Conservation (phyloP, 2,329 filamentous ascomycete genomes). For the Ceratocystis papillata region DNA sequence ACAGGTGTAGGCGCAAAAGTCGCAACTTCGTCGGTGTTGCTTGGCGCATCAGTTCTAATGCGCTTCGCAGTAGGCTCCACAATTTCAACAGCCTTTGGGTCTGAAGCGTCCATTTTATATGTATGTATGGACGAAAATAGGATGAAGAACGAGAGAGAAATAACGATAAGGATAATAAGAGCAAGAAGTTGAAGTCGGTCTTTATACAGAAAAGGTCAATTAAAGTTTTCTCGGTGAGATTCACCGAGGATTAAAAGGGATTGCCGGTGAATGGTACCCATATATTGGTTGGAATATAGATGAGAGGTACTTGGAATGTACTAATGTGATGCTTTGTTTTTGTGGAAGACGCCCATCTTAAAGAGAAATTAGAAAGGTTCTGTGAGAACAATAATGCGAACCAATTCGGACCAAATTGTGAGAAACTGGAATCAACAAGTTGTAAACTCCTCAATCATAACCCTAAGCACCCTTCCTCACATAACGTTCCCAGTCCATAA, state of each 20-base stretch:
- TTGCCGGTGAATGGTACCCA: too few species aligned
- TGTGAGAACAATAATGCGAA: too few species aligned
- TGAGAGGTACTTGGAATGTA: too few species aligned
- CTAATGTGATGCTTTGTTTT: too few species aligned
- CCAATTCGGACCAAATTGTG: neutral
- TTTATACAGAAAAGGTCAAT: neutral
- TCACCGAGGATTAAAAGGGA: neutral
- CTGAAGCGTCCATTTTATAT: slow-evolving; percentile 10
- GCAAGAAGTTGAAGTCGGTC: neutral
- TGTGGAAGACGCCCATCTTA: too few species aligned
- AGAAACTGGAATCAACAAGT: neutral
- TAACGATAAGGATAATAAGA: neutral
- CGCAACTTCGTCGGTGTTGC: slow-evolving; percentile 14
- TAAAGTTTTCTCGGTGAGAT: slow-evolving; percentile 12
- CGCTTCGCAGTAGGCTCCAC: slow-evolving; percentile 46
- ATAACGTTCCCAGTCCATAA: slow-evolving; percentile 8
- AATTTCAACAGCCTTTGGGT: neutral
- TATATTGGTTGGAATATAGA: too few species aligned
- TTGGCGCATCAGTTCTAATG: slow-evolving; percentile 35
- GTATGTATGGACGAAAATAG: too few species aligned
- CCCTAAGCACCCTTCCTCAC: neutral
- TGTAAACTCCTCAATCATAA: neutral
- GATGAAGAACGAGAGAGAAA: neutral
- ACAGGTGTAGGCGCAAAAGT: slow-evolving; percentile 18
- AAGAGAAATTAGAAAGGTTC: too few species aligned